Base-by-base conservation (phyloP, 768 basidiomycete species). In the Pleurotus tuoliensis region DNA sequence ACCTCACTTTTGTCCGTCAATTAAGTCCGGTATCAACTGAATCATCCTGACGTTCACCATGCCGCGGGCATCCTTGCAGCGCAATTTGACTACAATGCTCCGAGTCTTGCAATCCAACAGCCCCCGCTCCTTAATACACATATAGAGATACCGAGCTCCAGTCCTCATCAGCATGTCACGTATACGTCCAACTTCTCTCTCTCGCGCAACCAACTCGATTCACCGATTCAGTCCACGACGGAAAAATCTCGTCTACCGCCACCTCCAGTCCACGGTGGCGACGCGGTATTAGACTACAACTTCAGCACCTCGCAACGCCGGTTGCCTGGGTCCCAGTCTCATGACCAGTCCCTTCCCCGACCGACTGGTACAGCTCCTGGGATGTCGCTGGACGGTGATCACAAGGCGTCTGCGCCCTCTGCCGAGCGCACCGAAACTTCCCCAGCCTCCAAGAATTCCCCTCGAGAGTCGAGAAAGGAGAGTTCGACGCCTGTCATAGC, bases 401-500 rank as follows among this genome's bases (percentile, higher is more conserved):
- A 61, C 41, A 61, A 63, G 51, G 62, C 70, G 11, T 61, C 66
- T 63, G 64, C 70, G 66, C 62, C 71, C 61, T 63, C 72, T 59
- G 61, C 66, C 56, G 69, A 69, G 53, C 71, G 61, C 60, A 61
- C 66, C 63, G 73, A 77, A 64, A 57, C 62, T 68, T 72, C 69
- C 56, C 67, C 66, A 51, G 65, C 64, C 57, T 43, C 47, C 52
- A 53, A 69, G 51, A 68, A 59, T 62, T 66, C 64, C 58, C 69
- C 68, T 61, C 74, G 67, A 66, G 71, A 70, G 55, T 58, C 75
- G 59, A 79, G 82, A 65, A 84, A 80, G 69, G 81, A 84, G 70
- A 73, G 75, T 73, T 84, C 87, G 9, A 80, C 75, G 63, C 80
- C 83, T 66, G 89, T 92, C 71, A 89, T 92, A 73, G 89, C 90